Evolutionary conservation across 2,329 filamentous ascomycete genomes (phyloP), one percentile per base, ranked within the genome.

Genomic region (Ceratocystis eucalypticola): DNA sequence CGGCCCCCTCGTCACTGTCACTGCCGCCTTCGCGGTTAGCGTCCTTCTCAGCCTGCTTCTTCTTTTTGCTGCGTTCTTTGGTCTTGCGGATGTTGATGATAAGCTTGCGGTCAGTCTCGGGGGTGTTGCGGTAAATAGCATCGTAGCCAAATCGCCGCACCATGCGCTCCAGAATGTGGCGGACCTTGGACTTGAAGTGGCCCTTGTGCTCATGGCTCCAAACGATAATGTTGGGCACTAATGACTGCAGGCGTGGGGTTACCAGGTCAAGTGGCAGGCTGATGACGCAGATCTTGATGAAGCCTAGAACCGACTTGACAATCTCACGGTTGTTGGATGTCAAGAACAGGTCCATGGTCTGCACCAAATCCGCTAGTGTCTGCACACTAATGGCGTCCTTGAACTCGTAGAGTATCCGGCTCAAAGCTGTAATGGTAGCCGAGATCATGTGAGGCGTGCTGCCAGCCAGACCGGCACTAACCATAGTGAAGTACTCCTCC

Each of bases 141-240:
- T 93, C 88, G 59, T 88, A 88, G 61, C 94, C 92, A 73, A 96
- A 97, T 66, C 93, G 86, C 61, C 93, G 85, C 25, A 97, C 88
- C 82, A 96, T 91, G 64, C 94, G 86, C 77, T 99, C 94, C 17
- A 99, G 79, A 69, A 99, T 97, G 73, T 96, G 92, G 84, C 96
- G 97, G 71, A 99, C 92, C 80, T 97, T 99, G 62, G 89, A 87
- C 72, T 93, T 91, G 79, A 99, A 94, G 74, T 96, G 91, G 12
- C 91, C 91, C 79, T 97, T 97, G 80, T 99, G 95, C 76, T 99
- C 94, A 75, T 96, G 91, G 74, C 89, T 92, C 93, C 94, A 99
- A 53, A 92, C 85, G 80, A 97, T 90, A 22, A 97, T 80, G 75
- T 96, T 96, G 2, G 92, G 90, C 1, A 99, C 84, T 61, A 99